Evolutionary conservation across 176 grass and related monocot species (phyloP).

Genomic region (Triticum timopheevii): DNA sequence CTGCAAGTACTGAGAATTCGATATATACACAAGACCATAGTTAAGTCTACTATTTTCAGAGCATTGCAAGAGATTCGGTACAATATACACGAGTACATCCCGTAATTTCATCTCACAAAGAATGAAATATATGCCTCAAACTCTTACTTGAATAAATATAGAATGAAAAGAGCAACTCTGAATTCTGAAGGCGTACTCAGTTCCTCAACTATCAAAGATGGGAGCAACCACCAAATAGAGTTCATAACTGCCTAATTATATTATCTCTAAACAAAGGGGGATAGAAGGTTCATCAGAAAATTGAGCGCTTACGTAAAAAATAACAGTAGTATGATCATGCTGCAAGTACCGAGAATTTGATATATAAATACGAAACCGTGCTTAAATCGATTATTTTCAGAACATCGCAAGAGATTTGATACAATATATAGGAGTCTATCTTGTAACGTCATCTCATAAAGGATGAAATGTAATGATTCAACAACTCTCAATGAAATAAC

Average conservation of each 20-base stretch:
- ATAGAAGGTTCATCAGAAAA: background rate
- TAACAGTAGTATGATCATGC: background rate
- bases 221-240: too few relatives aligned
- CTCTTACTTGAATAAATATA: background rate
- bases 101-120: background rate
- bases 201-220: too few relatives aligned
- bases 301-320: background rate
- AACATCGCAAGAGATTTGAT: background rate
- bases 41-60: background rate
- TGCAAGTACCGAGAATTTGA: background rate
- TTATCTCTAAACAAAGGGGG: slow-evolving; percentile 4
- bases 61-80: background rate
- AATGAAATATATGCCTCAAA: background rate
- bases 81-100: background rate
- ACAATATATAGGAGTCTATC: background rate
- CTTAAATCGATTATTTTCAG: background rate
- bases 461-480: background rate
- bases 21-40: background rate
- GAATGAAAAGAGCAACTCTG: background rate
- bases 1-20: background rate
- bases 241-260: background rate
- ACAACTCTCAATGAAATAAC: background rate
- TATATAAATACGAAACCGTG: background rate
- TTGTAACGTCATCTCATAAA: background rate
- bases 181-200: too few relatives aligned